Evolutionary conservation across 495 filamentous ascomycete genomes (phyloP), one percentile per base, ranked within the genome.

Genomic region (Penicillium desertorum): DNA sequence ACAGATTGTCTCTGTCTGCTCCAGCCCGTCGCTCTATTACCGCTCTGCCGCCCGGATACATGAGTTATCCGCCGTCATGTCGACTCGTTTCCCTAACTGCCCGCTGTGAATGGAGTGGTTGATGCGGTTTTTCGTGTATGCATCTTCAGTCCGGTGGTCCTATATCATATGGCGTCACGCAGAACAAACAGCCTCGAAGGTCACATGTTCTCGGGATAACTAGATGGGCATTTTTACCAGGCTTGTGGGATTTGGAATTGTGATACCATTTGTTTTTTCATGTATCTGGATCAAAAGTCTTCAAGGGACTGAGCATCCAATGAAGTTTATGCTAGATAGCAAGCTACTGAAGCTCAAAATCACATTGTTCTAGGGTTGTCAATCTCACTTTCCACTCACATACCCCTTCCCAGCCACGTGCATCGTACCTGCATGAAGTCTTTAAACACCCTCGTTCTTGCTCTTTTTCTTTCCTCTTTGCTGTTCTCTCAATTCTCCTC

Each of bases 21-120:
- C 71, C 17, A 76, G 64, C 72, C 71, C 76, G 48, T 76, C 75
- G 36, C 70, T 73, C 50, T 76, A 69, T 70, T 70, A 73, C 12
- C 71, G 61, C 60, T 75, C 72, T 1, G 70, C 69, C 1, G 65
- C 65, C 3, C 71, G 66, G 44, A 76, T 74, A 55, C 72, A 77
- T 32, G 74, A 69, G 55, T 76, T 76, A 6, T 66, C 66, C 1
- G 67, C 74, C 7, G 67, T 49, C 48, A 75, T 74, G 47, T 76
- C 76, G 42, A 64, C 62, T 3, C 71, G 66, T 1, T 72, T 73
- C 2, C 71, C 75, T 70, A 69, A 76, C 75, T 2, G 72, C 2
- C 73, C 70, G 16, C 73, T 67, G 47, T 77, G 74, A 45, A 78
- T 77, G 44, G 70, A 63, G 51, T 78, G 76, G 70, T 61, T 19